Base-by-base conservation (phyloP, 2,329 filamentous ascomycete genomes). In the Gremmenia infestans region DNA sequence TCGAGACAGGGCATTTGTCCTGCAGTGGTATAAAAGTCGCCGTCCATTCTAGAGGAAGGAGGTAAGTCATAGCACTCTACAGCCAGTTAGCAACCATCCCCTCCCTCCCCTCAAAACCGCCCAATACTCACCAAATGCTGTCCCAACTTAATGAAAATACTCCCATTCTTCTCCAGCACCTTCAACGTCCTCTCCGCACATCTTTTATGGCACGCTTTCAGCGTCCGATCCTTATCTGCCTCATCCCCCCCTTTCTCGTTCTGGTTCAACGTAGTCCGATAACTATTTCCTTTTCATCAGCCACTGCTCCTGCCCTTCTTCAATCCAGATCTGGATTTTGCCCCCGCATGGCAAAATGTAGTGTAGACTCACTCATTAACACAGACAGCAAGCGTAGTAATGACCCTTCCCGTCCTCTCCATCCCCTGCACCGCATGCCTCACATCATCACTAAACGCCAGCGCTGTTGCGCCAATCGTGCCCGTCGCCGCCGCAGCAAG, bases 101-200 rank as follows among this genome's bases (percentile, higher is more conserved):
- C 37, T 47, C n/a, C 25, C 3, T 11, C 56, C 71, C 67, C 48
- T 39, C 7, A 49, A 22, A 8, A 15, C 4, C 25, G 6, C 22
- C 28, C 28, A 32, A 11, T 22, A 60, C 73, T 43, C 77, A 86
- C 85, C 73, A 99, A 73, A 73, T 99, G 94, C 68, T 99, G 94
- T 7, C 94, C 94, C 40, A 99, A 77, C 74, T 99, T 99, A 71
- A 99, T 97, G 67, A 97, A 99, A 61, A 99, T 96, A 28, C 93
- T 96, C 25, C 95, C 94, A 72, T 97, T 97, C 78, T 89, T 91
- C 78, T 99, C 94, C 62, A 97, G 76, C 1, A 95, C 92, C 55
- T 80, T 81, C 43, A 97, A 76, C 1, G 94, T 97, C 59, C 94
- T 84, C 66, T 91, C 82, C 32, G 94, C 94, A 74, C 94, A 99